Evolutionary conservation across 2,329 filamentous ascomycete genomes (phyloP).

Genomic region (Trichoderma gracile): DNA sequence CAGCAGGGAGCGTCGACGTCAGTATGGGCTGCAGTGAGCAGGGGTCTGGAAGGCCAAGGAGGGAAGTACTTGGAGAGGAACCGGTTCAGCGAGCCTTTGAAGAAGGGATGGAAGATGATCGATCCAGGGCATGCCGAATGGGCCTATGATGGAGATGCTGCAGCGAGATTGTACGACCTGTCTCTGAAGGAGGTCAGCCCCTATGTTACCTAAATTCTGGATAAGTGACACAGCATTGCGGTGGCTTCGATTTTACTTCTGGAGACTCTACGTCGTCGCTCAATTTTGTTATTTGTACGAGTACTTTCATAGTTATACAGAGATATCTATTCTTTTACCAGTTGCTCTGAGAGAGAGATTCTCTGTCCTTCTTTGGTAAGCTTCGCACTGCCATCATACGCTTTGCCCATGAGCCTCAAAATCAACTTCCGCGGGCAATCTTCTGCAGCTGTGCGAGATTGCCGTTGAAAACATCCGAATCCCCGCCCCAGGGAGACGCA

Average conservation of each 20-base stretch:
- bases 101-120: conserved; percentile 20
- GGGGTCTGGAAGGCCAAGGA: conserved; percentile 46
- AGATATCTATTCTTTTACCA: neutral
- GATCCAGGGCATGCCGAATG: conserved; percentile 25
- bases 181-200: conserved; percentile 7
- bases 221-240: neutral
- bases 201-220: neutral
- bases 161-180: conserved; percentile 20
- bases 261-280: neutral
- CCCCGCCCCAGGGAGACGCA: conserved; percentile 29
- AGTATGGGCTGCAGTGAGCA: conserved; percentile 45
- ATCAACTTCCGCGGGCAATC: conserved; percentile 28
- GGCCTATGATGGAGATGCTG: conserved; percentile 20
- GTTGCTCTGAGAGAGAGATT: neutral
- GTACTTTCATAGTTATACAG: too few relatives aligned
- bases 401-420: neutral
- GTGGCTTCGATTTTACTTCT: neutral
- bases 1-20: conserved; percentile 51
- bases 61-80: conserved; percentile 45
- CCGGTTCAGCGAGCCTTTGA: conserved; percentile 18
- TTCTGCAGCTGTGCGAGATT: conserved; percentile 29
- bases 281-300: too few relatives aligned
- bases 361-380: neutral
- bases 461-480: conserved; percentile 32
- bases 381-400: too few relatives aligned